Base-by-base conservation (phyloP, 805 yeast genomes). In the Dipodascopsis uninucleata region DNA sequence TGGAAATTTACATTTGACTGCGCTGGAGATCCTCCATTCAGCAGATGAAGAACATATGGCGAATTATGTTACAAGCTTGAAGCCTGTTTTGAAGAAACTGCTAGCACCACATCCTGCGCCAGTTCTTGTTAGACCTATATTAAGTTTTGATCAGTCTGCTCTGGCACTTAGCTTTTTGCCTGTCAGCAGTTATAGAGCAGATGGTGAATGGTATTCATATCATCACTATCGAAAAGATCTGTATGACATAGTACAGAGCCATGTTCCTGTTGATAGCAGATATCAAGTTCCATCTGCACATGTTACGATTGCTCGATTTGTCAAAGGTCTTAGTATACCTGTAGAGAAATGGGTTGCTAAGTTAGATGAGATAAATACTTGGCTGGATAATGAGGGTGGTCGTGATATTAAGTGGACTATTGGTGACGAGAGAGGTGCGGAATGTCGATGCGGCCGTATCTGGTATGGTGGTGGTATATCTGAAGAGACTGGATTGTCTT, bases 381-480 rank as follows among this genome's bases (percentile, higher is more conserved):
- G 45, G 53, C 36, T 41, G 4, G 43, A 23, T 8, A 5, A 8
- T 6, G 43, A 22, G 4, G 20, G 25, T 6, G 37, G 22, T n/a
- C 14, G 6, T 8, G 37, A 39, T 31, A 37, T 39, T 17, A 28
- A 39, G 18, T 49, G 52, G 52, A 21, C n/a, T 9, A 39, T 49
- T 12, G 58, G 58, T n/a, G 43, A 39, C 9, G 55, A 53, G 29
- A 31, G 45, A 9, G 43, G 43, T 5, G 28, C 24, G 26, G 57
- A 55, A 31, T 42, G 50, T 34, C 44, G 47, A n/a, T 41, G 37
- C 17, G 58, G 57, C n/a, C n/a, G 46, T 22, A 49, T 48, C 2
- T 55, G 59, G 59, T 55, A 55, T 36, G 59, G 59, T 24, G 52
- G 48, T n/a, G 56, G 56, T 17, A 24, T 39, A 23, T 28, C 53